Base-by-base conservation (phyloP, 768 basidiomycete species). In the Lentinula sp. region DNA sequence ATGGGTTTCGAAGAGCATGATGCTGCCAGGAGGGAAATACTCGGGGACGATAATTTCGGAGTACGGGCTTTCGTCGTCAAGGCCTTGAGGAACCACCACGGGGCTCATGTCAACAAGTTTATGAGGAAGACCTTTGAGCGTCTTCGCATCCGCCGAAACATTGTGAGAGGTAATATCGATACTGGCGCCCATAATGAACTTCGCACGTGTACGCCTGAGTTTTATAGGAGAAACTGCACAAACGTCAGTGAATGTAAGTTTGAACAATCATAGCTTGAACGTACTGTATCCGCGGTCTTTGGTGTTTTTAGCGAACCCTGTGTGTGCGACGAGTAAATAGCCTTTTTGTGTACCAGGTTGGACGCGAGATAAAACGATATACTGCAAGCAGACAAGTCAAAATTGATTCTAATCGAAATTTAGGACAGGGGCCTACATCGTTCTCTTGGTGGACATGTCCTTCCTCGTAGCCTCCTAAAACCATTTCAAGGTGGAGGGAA, bases 361-460 rank as follows among this genome's bases (percentile, higher is more conserved):
- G 4, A 98, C 90, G 20, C 97, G 88, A 68, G 96, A 93, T 15
- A 98, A 77, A 49, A 90, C 84, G 64, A 98, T 96, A 74, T 99
- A 98, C 94, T 98, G 70, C 2, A 42, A 51, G 9, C 48, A 42
- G n/a, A 42, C 12, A 48, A 37, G 35, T 37, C 37, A 28, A 57
- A 23, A 3, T 1, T 39, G 37, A 20, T 32, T 53, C 28, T 23
- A 18, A 60, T 36, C 18, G 8, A 13, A 18, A 18, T 42, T 16
- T 58, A 59, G 33, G 46, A 32, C 57, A 32, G 42, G 52, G 28
- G 84, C 90, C 74, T 71, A 91, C 95, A 71, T 98, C 87, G 64
- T 91, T 94, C 71, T 98, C 97, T 71, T 98, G 94, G 68, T 95
- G 95, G 9, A 98, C 93, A 75, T 98, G 93, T 0, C 94, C 96